A percentile compares a stretch with the other conserved stretches of the same genome.
Conservation (phyloP, 2,329 filamentous ascomycete species). For the Alternaria alternata region DNA sequence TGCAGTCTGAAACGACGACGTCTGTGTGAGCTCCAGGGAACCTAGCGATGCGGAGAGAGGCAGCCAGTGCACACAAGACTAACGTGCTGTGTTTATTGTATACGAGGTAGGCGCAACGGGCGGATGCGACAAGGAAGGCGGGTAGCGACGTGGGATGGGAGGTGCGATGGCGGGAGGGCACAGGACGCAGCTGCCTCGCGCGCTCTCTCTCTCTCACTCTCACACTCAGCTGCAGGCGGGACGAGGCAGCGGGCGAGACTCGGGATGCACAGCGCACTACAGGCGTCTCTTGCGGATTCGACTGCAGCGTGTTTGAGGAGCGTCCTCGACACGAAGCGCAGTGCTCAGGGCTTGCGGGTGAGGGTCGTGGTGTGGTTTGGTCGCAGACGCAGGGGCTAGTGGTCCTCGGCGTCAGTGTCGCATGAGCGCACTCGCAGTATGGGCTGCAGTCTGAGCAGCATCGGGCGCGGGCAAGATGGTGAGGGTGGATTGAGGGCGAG, state of each 20-base stretch:
- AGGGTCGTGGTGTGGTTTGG: neutral
- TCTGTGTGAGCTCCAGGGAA: slow-evolving; percentile 21
- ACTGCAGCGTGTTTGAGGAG: slow-evolving; percentile 3
- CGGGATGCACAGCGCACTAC: neutral
- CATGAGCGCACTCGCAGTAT: slow-evolving; percentile 44
- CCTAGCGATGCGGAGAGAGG: slow-evolving; percentile 17
- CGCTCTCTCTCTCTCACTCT: neutral
- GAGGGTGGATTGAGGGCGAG: slow-evolving; percentile 7
- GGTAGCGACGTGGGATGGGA: slow-evolving; percentile 5
- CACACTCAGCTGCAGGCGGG: neutral
- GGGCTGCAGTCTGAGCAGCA: slow-evolving; percentile 40
- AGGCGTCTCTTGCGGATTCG: neutral
- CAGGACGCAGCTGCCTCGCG: slow-evolving; percentile 14
- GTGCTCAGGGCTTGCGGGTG: slow-evolving; percentile 1
- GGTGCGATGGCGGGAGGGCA: slow-evolving; percentile 17
- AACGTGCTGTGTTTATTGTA: slow-evolving; percentile 11
- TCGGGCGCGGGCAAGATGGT: slow-evolving; percentile 27
- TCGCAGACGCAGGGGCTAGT: slow-evolving; percentile 25
- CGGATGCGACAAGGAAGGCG: slow-evolving; percentile 17
- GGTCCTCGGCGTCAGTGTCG: slow-evolving; percentile 41
- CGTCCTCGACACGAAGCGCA: slow-evolving; percentile 8
- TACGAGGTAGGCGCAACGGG: slow-evolving; percentile 16
- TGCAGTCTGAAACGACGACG: slow-evolving; percentile 47
- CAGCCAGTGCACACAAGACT: slow-evolving; percentile 11
- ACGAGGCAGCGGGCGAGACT: neutral